Conservation (phyloP, 306 rosid genomes). For the Sesbania bispinosa region DNA sequence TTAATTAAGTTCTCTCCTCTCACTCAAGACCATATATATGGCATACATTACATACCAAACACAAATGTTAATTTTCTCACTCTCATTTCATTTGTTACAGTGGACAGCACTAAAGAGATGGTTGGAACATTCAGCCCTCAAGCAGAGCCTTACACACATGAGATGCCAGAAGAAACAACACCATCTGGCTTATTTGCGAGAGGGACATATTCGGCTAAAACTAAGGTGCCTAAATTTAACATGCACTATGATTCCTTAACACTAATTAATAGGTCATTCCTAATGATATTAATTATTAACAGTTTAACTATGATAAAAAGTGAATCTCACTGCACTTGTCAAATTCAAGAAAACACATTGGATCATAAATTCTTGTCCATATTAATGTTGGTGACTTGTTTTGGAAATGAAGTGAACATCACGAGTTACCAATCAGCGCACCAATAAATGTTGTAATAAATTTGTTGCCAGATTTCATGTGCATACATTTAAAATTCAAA, state of each 20-base stretch:
- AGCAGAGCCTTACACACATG: constrained; percentile 64
- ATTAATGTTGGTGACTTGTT: constrained; percentile 5
- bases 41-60: neutral
- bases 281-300: too few relatives aligned
- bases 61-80: neutral
- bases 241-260: too few relatives aligned
- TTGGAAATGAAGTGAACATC: constrained; percentile 9
- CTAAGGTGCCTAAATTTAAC: constrained; percentile 67
- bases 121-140: constrained; percentile 93
- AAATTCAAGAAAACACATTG: too few relatives aligned
- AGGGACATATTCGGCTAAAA: constrained; percentile 78
- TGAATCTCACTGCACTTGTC: too few relatives aligned
- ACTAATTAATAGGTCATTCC: too few relatives aligned
- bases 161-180: constrained; percentile 83
- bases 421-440: neutral
- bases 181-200: constrained; percentile 88
- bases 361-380: neutral
- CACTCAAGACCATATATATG: neutral
- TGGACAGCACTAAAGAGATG: constrained; percentile 80
- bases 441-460: constrained; percentile 16
- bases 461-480: constrained; percentile 31
- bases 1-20: too few relatives aligned
- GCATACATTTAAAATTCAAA: too few relatives aligned
- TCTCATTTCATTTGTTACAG: constrained; percentile 38
- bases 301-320: too few relatives aligned